These are phyloP conservation scores for Tolypocladium sp. DNA, from an alignment of 2,329 filamentous ascomycete species.

Conservation along the genomic window DNA sequence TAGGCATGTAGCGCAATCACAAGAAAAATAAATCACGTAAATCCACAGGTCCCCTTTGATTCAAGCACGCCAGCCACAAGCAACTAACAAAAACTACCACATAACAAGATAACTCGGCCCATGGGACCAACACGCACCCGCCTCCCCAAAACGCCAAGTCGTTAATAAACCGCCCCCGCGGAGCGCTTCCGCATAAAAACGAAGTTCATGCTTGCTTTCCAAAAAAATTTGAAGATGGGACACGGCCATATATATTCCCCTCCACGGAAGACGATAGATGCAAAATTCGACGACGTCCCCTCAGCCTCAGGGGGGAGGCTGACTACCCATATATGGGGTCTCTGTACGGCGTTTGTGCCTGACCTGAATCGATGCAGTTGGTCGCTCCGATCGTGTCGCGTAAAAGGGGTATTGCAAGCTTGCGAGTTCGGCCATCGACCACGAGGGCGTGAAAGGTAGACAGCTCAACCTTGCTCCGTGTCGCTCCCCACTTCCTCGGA, in stretches of 20 bases:
- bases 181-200: neutral
- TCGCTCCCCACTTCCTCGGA: slow-evolving; percentile 8
- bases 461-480: slow-evolving; percentile 8
- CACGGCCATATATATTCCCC: neutral
- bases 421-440: too few relatives aligned
- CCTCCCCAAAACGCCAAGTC: neutral
- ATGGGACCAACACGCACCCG: neutral
- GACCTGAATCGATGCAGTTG: neutral
- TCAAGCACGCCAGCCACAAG: neutral
- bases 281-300: neutral
- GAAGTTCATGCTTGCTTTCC: neutral
- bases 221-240: neutral
- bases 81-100: neutral
- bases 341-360: too few relatives aligned
- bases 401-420: neutral
- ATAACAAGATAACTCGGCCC: neutral
- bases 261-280: neutral
- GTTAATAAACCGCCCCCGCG: neutral
- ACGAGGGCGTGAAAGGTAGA: neutral
- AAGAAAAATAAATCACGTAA: neutral
- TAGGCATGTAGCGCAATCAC: neutral
- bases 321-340: too few relatives aligned
- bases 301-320: too few relatives aligned
- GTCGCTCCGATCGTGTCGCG: neutral
- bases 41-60: neutral